Evolutionary conservation across 306 rosid genomes (phyloP).

Genomic region (Vigna reflexopilosa): DNA sequence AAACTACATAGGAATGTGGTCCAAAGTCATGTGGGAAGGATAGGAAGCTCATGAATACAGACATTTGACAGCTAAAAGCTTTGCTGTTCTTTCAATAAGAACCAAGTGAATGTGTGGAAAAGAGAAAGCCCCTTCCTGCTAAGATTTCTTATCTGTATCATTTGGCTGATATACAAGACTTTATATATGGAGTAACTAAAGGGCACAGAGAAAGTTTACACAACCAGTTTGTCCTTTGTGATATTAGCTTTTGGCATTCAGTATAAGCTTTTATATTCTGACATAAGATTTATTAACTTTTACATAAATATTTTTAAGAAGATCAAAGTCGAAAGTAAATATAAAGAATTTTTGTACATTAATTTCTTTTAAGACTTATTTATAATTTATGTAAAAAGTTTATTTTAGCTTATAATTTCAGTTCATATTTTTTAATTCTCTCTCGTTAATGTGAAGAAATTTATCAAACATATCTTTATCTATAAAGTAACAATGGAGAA

Average conservation of each 20-base stretch:
- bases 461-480: neutral
- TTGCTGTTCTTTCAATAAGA: constrained; percentile 49
- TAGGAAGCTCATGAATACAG: constrained; percentile 45
- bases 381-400: too few species aligned
- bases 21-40: constrained; percentile 75
- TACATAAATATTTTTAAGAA: too few species aligned
- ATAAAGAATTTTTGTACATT: too few species aligned
- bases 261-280: too few species aligned
- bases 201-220: neutral
- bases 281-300: too few species aligned
- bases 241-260: constrained; percentile 7
- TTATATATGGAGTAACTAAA: neutral
- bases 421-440: too few species aligned
- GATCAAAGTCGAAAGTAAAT: too few species aligned
- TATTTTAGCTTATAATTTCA: too few species aligned
- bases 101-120: constrained; percentile 63
- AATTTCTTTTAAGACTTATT: too few species aligned
- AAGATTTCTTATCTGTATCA: constrained; percentile 50
- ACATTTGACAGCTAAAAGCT: constrained; percentile 70
- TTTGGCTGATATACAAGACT: neutral
- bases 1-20: constrained; percentile 54
- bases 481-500: neutral
- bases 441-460: too few species aligned
- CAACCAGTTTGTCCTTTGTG: neutral
- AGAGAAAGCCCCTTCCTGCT: constrained; percentile 43